Evolutionary conservation across 148 eudicot species (phyloP).

Genomic region (Mesembryanthemum crystallinum): DNA sequence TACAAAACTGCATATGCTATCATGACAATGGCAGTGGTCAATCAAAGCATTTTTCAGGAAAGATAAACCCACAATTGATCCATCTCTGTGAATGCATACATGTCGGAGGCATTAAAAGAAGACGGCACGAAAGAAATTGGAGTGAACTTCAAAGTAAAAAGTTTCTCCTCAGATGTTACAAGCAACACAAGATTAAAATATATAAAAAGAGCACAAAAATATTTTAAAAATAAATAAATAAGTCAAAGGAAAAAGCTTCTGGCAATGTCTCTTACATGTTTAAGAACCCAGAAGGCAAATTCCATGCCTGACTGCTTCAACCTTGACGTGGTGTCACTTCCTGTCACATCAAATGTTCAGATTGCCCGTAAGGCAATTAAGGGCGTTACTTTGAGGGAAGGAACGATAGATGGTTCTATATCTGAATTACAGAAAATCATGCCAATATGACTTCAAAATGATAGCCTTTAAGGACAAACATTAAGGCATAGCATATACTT

Average conservation of each 20-base stretch:
- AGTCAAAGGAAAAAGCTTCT: neutral
- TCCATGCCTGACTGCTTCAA: slow-evolving; percentile 97
- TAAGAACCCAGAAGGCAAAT: slow-evolving; percentile 95
- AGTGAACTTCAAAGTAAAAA: neutral
- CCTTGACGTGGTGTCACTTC: slow-evolving; percentile 81
- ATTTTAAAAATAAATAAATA: no score
- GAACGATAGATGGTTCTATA: neutral
- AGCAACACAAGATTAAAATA: neutral
- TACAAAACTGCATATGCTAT: neutral
- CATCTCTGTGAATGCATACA: slow-evolving; percentile 4
- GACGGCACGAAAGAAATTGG: neutral
- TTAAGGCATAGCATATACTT: neutral
- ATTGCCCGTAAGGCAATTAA: neutral
- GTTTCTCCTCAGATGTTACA: neutral
- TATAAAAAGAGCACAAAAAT: no score
- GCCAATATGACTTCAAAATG: neutral
- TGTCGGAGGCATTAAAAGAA: slow-evolving; percentile 8
- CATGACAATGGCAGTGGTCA: neutral
- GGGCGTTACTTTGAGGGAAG: no score
- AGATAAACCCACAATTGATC: neutral
- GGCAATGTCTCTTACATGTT: slow-evolving; percentile 64
- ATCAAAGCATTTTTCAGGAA: neutral
- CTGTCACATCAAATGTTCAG: slow-evolving; percentile 39
- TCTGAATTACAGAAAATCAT: neutral
- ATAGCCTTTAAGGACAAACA: neutral